Conservation (phyloP, 2,329 filamentous ascomycete species). For the Penicillium janthinellum region DNA sequence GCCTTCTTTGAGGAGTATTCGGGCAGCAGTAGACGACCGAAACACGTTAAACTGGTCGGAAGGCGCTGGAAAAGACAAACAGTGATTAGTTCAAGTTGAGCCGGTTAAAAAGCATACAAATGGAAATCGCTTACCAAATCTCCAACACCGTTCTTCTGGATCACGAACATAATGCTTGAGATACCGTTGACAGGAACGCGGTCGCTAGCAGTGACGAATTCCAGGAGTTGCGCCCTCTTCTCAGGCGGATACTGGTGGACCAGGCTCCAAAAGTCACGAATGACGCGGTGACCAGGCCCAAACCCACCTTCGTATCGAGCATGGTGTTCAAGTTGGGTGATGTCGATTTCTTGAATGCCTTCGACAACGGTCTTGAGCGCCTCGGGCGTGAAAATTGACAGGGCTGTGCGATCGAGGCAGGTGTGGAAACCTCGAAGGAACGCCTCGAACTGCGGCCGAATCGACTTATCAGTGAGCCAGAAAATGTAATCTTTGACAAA, state of each 20-base stretch:
- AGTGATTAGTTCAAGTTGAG: background rate
- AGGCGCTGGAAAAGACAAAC: conserved; percentile 48
- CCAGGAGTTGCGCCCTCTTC: conserved; percentile 75
- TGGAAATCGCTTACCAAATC: conserved; percentile 44
- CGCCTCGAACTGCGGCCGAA: conserved; percentile 74
- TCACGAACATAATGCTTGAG: conserved; percentile 76
- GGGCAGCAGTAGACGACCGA: conserved; percentile 82
- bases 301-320: conserved; percentile 80
- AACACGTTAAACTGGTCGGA: conserved; percentile 91
- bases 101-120: background rate
- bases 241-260: conserved; percentile 65
- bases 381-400: conserved; percentile 70
- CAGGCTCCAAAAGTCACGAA: conserved; percentile 82
- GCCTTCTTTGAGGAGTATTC: conserved; percentile 74
- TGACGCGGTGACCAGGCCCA: conserved; percentile 66
- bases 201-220: conserved; percentile 94
- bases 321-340: conserved; percentile 69
- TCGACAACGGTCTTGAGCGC: conserved; percentile 79
- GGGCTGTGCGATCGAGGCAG: conserved; percentile 69
- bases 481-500: conserved; percentile 84
- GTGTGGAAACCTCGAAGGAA: conserved; percentile 79
- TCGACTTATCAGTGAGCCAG: conserved; percentile 77
- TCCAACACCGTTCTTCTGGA: conserved; percentile 74
- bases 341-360: conserved; percentile 78
- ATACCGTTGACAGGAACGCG: conserved; percentile 86